Base-by-base conservation (phyloP, 2,329 filamentous ascomycete genomes). In the Cordyceps militaris region DNA sequence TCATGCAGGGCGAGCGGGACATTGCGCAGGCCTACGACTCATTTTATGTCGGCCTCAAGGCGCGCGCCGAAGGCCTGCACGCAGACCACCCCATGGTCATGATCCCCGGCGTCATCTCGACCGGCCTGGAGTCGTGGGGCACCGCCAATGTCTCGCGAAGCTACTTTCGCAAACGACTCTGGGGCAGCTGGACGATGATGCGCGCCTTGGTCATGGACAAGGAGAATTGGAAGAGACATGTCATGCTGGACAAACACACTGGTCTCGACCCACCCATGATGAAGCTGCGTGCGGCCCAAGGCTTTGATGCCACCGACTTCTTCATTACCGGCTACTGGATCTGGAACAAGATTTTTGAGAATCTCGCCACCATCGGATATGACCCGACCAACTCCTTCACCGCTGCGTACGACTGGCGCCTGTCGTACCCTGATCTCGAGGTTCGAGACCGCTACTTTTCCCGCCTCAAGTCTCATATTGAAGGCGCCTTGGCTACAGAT, bases 101-200 rank as follows among this genome's bases (percentile, higher is more conserved):
- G 93, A 86, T 99, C 10, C 94, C 94, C 0, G 94, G 94, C 4
- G 94, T 99, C 59, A 99, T 99, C 64, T 97, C 94, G 0, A 97
- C 94, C 0, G 94, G 94, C 1, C 81, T 99, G 24, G 94, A 99
- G 73, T 96, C 91, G 49, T 99, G 94, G 94, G 91, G 93, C 4
- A 97, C 94, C 0, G 85, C 88, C 52, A 89, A 92, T 67, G 77
- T 80, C 43, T 96, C 92, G 8, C 83, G 91, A 36, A 88, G 87
- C 59, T 99, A 97, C 73, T 99, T 99, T 72, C 82, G 94, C 61
- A 96, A 95, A 74, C 81, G 94, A 56, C 75, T 99, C 51, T 99
- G 94, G 94, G 94, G 94, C 4, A 96, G 91, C 64, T 99, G 95
- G 94, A 96, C 84, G 62, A 99, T 99, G 94, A 97, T 99, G 91